A percentile compares a stretch with the other conserved stretches of the same genome.
These are phyloP conservation scores for Hordeum pubiflorum DNA, from an alignment of 202 grass and related monocot genomes.

Conservation along the genomic window DNA sequence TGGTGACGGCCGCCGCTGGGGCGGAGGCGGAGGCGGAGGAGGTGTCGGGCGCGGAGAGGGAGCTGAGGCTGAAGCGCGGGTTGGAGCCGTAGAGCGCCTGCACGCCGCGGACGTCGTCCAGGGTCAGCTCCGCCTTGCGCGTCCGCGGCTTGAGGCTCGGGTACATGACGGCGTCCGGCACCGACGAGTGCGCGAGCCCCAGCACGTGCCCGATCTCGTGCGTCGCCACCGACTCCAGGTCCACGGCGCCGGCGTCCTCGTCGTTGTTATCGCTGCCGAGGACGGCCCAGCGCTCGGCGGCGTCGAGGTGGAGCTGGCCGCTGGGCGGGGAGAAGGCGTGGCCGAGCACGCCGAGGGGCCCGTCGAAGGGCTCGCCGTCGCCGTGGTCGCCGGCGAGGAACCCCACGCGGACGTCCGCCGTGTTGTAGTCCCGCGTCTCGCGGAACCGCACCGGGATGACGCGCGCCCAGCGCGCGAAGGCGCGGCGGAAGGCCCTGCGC, in stretches of 20 bases:
- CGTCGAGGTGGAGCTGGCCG: constrained; percentile 59
- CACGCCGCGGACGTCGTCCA: constrained; percentile 52
- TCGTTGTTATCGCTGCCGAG: neutral
- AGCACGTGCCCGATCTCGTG: constrained; percentile 71
- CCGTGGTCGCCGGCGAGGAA: constrained; percentile 55
- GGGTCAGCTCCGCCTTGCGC: constrained; percentile 41
- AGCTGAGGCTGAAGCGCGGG: constrained; percentile 47
- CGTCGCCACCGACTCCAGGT: constrained; percentile 64
- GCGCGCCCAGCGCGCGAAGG: constrained; percentile 47
- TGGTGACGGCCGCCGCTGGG: neutral
- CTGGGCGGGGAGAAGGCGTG: constrained; percentile 71
- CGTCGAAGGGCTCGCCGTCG: constrained; percentile 66
- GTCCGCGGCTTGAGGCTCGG: constrained; percentile 48
- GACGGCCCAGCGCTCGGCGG: constrained; percentile 56
- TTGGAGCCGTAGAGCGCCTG: constrained; percentile 61
- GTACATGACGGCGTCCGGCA: constrained; percentile 56
- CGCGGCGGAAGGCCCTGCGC: constrained; percentile 30
- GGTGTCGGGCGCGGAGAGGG: constrained; percentile 43
- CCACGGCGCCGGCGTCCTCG: constrained; percentile 23
- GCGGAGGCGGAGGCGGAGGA: neutral
- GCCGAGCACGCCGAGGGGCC: constrained; percentile 45
- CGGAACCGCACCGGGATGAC: constrained; percentile 60
- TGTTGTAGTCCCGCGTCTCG: constrained; percentile 24
- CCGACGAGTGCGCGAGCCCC: constrained; percentile 51
- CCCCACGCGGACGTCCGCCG: constrained; percentile 43